Conservation (phyloP, 73 alveolate genomes). For the Symbiodinium pilosum region DNA sequence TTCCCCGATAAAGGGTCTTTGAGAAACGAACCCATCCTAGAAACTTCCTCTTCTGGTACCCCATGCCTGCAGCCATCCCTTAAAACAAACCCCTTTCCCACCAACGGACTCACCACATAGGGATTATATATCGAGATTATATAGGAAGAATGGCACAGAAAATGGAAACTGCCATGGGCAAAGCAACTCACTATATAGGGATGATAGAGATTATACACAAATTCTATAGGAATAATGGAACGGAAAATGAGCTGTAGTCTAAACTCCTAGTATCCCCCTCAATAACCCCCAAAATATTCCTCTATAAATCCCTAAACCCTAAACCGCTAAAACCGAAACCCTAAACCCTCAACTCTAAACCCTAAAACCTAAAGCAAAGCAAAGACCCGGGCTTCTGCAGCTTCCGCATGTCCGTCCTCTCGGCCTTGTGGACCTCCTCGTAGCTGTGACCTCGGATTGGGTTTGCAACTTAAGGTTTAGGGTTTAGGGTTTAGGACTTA, state of each 20-base stretch:
- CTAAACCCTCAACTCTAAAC: background rate
- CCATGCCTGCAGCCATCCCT: too few relatives aligned
- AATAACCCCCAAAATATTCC: too few relatives aligned
- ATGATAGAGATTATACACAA: background rate
- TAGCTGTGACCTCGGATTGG: background rate
- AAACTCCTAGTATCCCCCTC: too few relatives aligned
- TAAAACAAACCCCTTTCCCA: too few relatives aligned
- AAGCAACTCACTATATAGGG: background rate
- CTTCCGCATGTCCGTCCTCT: constrained; percentile 2
- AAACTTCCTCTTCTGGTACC: too few relatives aligned
- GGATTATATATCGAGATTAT: too few relatives aligned
- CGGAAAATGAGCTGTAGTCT: too few relatives aligned
- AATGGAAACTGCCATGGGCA: too few relatives aligned
- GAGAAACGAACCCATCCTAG: too few relatives aligned
- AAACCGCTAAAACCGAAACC: background rate
- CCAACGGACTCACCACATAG: too few relatives aligned
- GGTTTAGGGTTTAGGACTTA: background rate
- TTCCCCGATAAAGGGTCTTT: too few relatives aligned
- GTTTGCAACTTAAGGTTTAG: background rate
- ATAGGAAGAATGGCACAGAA: too few relatives aligned
- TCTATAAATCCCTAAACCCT: background rate
- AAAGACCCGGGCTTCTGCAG: background rate
- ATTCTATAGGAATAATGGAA: background rate
- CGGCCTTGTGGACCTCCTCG: background rate
- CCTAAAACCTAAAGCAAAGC: background rate